These are phyloP conservation scores for Leccinum solheimii DNA, from an alignment of 1,284 basidiomycete species.

Conservation along the genomic window DNA sequence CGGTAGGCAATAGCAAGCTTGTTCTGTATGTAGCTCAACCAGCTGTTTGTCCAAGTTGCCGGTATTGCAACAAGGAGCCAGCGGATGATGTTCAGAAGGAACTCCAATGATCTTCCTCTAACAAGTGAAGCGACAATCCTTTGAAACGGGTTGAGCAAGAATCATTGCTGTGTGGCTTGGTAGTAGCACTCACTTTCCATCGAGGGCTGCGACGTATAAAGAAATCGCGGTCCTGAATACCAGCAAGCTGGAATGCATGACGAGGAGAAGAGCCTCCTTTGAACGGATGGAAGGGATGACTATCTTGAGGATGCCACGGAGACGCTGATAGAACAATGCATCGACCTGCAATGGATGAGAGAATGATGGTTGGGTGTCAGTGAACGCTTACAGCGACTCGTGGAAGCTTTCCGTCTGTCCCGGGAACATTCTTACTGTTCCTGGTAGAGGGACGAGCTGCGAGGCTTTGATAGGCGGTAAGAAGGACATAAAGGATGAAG, in stretches of 20 bases:
- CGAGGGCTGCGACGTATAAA: constrained; percentile 93
- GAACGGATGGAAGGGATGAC: constrained; percentile 86
- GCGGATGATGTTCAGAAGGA: constrained; percentile 82
- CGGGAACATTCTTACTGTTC: constrained; percentile 14
- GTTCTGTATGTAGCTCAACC: constrained; percentile 92
- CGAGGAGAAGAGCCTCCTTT: constrained; percentile 84
- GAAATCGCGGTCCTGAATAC: constrained; percentile 89
- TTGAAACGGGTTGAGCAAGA: constrained; percentile 4
- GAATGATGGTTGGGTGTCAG: background rate
- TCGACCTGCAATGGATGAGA: constrained; percentile 62
- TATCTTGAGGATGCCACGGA: constrained; percentile 79
- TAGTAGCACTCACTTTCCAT: constrained; percentile 72
- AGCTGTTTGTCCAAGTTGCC: constrained; percentile 96
- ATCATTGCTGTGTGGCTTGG: background rate
- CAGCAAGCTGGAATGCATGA: constrained; percentile 87
- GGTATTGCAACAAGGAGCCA: constrained; percentile 96
- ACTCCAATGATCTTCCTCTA: constrained; percentile 79
- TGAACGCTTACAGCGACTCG: constrained; percentile 63
- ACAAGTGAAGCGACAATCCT: constrained; percentile 96
- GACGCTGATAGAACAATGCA: constrained; percentile 83
- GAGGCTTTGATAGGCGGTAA: constrained; percentile 56
- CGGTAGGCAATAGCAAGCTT: constrained; percentile 93
- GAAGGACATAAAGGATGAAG: constrained; percentile 65
- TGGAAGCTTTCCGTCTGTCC: constrained; percentile 43
- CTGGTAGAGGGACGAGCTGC: constrained; percentile 41